A percentile compares a stretch with the other conserved stretches of the same genome.
Evolutionary conservation across 1,139 yeast species (phyloP).

Genomic region (Blastobotrys serpentis): DNA sequence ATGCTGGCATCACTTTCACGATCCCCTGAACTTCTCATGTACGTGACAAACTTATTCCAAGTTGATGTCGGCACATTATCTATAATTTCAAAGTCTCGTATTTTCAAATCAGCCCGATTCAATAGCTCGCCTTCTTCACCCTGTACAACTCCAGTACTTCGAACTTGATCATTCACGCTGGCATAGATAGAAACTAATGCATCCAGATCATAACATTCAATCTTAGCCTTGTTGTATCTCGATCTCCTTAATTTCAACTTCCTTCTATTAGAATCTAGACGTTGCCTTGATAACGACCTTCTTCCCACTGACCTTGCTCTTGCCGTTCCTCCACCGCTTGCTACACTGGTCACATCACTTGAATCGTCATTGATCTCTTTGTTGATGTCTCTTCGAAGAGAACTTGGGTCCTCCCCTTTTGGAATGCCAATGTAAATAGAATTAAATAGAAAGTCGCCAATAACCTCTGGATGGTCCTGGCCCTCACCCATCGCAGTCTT

Average conservation of each 20-base stretch:
- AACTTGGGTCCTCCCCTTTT: conserved; percentile 47
- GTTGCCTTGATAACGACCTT: background rate
- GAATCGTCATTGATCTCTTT: conserved; percentile 41
- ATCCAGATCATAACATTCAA: conserved; percentile 56
- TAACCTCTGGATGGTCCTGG: conserved; percentile 28
- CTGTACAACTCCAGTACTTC: conserved; percentile 13
- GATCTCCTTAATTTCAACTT: conserved; percentile 63
- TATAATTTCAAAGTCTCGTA: conserved; percentile 58
- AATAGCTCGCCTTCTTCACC: conserved; percentile 47
- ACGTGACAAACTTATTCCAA: conserved; percentile 83
- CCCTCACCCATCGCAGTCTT: conserved; percentile 22
- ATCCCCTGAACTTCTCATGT: conserved; percentile 65
- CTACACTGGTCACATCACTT: conserved; percentile 28
- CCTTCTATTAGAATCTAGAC: background rate
- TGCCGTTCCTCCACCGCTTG: background rate
- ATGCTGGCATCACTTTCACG: conserved; percentile 70
- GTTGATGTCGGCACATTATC: conserved; percentile 87
- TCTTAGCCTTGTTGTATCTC: conserved; percentile 55
- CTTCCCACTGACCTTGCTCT: background rate
- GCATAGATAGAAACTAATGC: conserved; percentile 49
- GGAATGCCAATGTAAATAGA: conserved; percentile 72
- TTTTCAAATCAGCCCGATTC: conserved; percentile 45
- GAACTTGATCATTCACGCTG: conserved; percentile 39
- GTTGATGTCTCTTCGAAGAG: conserved; percentile 55
- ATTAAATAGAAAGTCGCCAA: conserved; percentile 68